Percentiles rank a stretch among this genome's conserved stretches.
phyloP scores from a whole-genome alignment of 805 yeast species.

The Hanseniaspora pseudoguilliermondii region DNA sequence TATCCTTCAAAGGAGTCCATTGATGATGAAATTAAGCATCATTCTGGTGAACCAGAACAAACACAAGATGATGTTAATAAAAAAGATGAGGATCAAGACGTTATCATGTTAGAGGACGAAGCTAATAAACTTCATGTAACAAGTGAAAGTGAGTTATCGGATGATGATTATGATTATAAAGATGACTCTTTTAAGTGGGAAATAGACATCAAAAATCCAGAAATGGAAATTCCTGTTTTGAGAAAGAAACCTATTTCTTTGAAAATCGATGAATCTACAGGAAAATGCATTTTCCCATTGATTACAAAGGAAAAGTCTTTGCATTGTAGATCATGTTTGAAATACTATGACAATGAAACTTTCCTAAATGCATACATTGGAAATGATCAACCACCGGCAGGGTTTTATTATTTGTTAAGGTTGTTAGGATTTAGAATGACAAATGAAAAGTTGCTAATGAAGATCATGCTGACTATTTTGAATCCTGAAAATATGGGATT shows the following conservation, averaged over 20 bases:
- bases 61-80: background rate
- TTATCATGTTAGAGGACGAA: constrained; percentile 16
- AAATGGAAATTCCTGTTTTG: constrained; percentile 20
- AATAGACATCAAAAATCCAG: constrained; percentile 15
- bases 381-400: constrained; percentile 43
- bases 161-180: constrained; percentile 15
- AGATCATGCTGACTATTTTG: constrained; percentile 14
- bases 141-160: constrained; percentile 18
- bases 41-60: constrained; percentile 13
- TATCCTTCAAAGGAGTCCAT: constrained; percentile 18
- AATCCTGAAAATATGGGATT: constrained; percentile 15
- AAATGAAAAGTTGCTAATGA: constrained; percentile 27
- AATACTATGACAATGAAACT: constrained; percentile 43
- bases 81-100: constrained; percentile 18
- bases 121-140: constrained; percentile 40
- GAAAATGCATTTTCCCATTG: constrained; percentile 27
- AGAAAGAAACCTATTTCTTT: constrained; percentile 11
- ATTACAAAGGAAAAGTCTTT: constrained; percentile 34
- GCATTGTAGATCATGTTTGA: constrained; percentile 41
- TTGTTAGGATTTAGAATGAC: constrained; percentile 48
- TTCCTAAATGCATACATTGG: constrained; percentile 56
- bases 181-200: background rate
- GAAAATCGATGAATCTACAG: constrained; percentile 16
- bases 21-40: constrained; percentile 14
- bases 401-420: constrained; percentile 43